Conservation (phyloP, 2,329 filamentous ascomycete species). For the Alternaria postmessia region DNA sequence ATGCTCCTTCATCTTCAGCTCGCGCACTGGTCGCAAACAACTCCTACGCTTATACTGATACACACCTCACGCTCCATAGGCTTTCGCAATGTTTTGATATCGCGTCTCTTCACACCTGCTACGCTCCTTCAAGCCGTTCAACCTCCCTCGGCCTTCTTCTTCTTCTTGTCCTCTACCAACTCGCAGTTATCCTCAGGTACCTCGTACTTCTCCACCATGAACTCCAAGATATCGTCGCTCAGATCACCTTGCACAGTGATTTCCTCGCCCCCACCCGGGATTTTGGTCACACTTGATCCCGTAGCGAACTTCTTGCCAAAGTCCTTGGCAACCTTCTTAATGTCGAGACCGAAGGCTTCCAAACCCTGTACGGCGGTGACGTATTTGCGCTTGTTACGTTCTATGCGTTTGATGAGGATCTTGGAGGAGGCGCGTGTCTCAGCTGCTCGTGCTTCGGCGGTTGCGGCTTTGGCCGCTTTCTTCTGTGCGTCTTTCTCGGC, state of each 20-base stretch:
- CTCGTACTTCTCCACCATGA: slow-evolving; percentile 85
- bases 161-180: slow-evolving; percentile 94
- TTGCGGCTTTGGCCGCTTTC: slow-evolving; percentile 93
- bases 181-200: slow-evolving; percentile 97
- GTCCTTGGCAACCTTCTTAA: slow-evolving; percentile 97
- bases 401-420: slow-evolving; percentile 92
- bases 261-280: slow-evolving; percentile 85
- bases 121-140: slow-evolving; percentile 5
- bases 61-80: neutral
- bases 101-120: neutral
- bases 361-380: slow-evolving; percentile 92
- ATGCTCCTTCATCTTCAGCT: neutral
- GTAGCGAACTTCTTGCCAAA: slow-evolving; percentile 99
- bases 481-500: slow-evolving; percentile 96
- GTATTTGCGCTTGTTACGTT: slow-evolving; percentile 97
- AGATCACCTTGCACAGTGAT: slow-evolving; percentile 98
- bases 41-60: slow-evolving; percentile 7
- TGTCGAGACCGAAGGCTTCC: slow-evolving; percentile 87
- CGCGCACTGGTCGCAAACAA: neutral
- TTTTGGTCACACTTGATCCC: slow-evolving; percentile 89
- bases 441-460: slow-evolving; percentile 81
- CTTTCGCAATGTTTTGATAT: neutral
- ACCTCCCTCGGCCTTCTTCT: slow-evolving; percentile 65
- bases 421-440: slow-evolving; percentile 84
- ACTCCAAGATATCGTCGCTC: slow-evolving; percentile 92